phyloP scores from a whole-genome alignment of 192 early-diverging fungal genomes.

The Pecoramyces ruminantium region DNA sequence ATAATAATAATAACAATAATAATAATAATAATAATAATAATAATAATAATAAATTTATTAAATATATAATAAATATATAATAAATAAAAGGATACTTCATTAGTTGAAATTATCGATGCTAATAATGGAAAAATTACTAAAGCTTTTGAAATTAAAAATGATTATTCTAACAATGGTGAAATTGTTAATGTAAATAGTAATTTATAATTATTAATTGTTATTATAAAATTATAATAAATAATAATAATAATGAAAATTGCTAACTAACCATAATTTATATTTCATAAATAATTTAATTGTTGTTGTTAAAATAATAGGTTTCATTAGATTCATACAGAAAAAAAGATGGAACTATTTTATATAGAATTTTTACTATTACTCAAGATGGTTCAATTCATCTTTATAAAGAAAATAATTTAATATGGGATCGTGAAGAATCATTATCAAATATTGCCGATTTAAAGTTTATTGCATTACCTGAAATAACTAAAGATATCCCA shows the following conservation, averaged over 20 bases:
- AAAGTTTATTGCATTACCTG: slow-evolving; percentile 71
- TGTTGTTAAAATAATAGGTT: too few relatives aligned
- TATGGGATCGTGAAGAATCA: slow-evolving; percentile 81
- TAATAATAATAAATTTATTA: too few relatives aligned
- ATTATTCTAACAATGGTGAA: neutral
- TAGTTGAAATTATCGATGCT: neutral
- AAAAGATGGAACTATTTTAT: neutral
- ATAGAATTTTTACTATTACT: neutral
- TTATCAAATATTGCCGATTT: slow-evolving; percentile 48
- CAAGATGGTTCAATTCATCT: slow-evolving; percentile 19
- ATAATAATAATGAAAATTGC: too few relatives aligned
- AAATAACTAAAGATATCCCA: slow-evolving; percentile 11
- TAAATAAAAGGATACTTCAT: neutral
- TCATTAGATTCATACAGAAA: neutral
- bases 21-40: too few relatives aligned
- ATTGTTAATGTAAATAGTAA: neutral
- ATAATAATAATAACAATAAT: too few relatives aligned
- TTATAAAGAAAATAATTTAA: slow-evolving; percentile 4
- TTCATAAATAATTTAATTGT: too few relatives aligned
- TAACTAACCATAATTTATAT: too few relatives aligned
- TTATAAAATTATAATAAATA: too few relatives aligned
- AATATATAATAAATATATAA: too few relatives aligned
- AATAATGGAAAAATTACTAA: neutral
- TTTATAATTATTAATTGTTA: too few relatives aligned
- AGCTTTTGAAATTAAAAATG: neutral